Conservation (phyloP, 73 alveolate species). For the Diophrys sp. region DNA sequence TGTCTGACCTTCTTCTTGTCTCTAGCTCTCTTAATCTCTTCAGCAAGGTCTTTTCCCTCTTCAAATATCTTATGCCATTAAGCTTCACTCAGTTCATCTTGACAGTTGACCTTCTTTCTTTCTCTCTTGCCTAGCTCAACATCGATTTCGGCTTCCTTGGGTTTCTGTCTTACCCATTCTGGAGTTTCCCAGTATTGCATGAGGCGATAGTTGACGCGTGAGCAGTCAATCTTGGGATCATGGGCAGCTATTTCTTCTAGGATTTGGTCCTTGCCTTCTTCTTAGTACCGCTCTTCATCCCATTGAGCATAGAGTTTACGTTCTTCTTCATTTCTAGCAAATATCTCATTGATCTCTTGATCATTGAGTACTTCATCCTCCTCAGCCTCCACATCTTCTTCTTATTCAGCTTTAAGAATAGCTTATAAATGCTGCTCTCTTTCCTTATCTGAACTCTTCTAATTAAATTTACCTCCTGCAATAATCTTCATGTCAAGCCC, state of each 20-base stretch:
- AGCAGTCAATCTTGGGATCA: constrained; percentile 45
- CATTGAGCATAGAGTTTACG: constrained; percentile 68
- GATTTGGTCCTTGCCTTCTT: constrained; percentile 78
- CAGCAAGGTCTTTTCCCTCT: constrained; percentile 45
- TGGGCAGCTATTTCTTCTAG: constrained; percentile 69
- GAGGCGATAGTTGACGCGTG: constrained; percentile 79
- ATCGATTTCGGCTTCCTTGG: constrained; percentile 69
- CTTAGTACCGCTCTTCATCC: constrained; percentile 81
- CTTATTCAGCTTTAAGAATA: constrained; percentile 80
- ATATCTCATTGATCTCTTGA: constrained; percentile 91
- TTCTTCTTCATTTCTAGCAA: constrained; percentile 87
- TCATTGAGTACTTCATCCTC: constrained; percentile 90
- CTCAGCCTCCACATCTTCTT: constrained; percentile 82
- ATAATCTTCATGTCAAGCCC: constrained; percentile 95
- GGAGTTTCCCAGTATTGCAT: constrained; percentile 95
- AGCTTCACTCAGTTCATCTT: constrained; percentile 71
- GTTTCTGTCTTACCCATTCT: constrained; percentile 86
- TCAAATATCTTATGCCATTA: constrained; percentile 52
- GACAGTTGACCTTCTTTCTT: constrained; percentile 87
- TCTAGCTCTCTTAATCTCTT: constrained; percentile 30
- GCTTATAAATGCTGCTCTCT: constrained; percentile 91
- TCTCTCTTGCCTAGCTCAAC: constrained; percentile 89
- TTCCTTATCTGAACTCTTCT: constrained; percentile 90
- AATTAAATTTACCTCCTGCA: constrained; percentile 95
- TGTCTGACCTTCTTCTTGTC: constrained; percentile 18